These are phyloP conservation scores for Phycomyces blakesleeanus DNA, from an alignment of 192 early-diverging fungal species.

Conservation along the genomic window DNA sequence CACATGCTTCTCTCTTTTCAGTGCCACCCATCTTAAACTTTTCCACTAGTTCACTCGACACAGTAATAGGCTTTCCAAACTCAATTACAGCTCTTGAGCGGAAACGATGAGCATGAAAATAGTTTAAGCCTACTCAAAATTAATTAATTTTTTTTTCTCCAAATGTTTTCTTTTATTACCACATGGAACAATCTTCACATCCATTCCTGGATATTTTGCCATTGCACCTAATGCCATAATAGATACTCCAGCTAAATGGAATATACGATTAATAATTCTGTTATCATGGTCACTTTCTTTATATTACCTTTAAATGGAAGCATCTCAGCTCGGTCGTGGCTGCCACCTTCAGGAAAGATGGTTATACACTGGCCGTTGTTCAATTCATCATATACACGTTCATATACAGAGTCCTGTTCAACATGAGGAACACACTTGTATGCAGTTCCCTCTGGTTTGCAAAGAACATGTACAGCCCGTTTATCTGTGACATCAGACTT, in stretches of 20 bases:
- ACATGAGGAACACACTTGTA: constrained; percentile 78
- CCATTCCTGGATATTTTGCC: constrained; percentile 73
- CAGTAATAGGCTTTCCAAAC: constrained; percentile 87
- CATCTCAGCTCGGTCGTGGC: constrained; percentile 94
- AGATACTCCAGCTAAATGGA: constrained; percentile 59
- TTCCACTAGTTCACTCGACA: constrained; percentile 75
- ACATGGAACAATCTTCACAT: constrained; percentile 90
- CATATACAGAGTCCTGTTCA: constrained; percentile 85
- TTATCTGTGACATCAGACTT: constrained; percentile 71
- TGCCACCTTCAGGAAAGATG: constrained; percentile 98
- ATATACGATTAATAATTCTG: constrained; percentile 1
- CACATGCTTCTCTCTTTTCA: constrained; percentile 81
- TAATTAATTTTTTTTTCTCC: not conserved
- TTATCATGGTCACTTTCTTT: not conserved
- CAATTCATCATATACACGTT: constrained; percentile 73
- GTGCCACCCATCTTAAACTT: constrained; percentile 79
- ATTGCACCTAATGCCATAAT: constrained; percentile 90
- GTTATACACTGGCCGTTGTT: constrained; percentile 77
- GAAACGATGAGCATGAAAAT: constrained; percentile 94
- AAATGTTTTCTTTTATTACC: constrained; percentile 19
- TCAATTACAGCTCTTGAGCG: constrained; percentile 96
- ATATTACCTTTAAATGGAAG: constrained; percentile 83
- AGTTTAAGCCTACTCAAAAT: constrained; percentile 66
- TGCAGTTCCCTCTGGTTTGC: constrained; percentile 44
- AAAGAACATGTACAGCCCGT: constrained; percentile 55